A percentile compares a stretch with the other conserved stretches of the same genome.
Conservation (phyloP, 345 rosid species). For the Iberis pinnata region DNA sequence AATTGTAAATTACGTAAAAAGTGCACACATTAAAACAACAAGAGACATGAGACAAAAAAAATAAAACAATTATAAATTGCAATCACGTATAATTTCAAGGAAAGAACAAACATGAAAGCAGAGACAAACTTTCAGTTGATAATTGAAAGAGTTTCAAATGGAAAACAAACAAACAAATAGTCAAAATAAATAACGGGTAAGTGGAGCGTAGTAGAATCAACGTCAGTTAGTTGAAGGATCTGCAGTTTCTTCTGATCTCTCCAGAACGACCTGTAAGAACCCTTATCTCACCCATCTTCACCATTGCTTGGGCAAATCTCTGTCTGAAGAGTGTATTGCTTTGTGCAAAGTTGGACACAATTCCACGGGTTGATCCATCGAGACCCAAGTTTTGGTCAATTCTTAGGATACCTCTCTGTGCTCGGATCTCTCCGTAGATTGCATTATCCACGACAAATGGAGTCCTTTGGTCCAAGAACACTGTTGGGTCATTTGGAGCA, state of each 20-base stretch:
- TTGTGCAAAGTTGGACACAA: conserved; percentile 40
- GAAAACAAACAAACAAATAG: not conserved
- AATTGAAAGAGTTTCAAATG: too few relatives aligned
- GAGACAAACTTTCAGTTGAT: too few relatives aligned
- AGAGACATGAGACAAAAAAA: too few relatives aligned
- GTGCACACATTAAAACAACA: too few relatives aligned
- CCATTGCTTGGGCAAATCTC: conserved; percentile 53
- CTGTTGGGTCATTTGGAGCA: conserved; percentile 37
- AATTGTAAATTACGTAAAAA: too few relatives aligned
- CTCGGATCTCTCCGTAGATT: conserved; percentile 35
- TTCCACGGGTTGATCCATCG: conserved; percentile 34
- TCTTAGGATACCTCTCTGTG: conserved; percentile 46
- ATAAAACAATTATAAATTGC: too few relatives aligned
- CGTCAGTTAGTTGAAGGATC: conserved; percentile 40
- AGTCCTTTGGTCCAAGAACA: conserved; percentile 56
- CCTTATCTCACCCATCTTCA: conserved; percentile 43
- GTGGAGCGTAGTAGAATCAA: conserved; percentile 18
- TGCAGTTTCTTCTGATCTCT: conserved; percentile 52
- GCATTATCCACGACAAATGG: conserved; percentile 43
- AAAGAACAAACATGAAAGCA: too few relatives aligned
- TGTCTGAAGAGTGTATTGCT: conserved; percentile 28
- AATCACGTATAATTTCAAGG: too few relatives aligned
- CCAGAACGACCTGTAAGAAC: conserved; percentile 57
- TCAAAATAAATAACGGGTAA: not conserved
- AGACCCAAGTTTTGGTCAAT: conserved; percentile 61